Evolutionary conservation across 2,329 filamentous ascomycete species (phyloP).

Genomic region (Fusarium buharicum): DNA sequence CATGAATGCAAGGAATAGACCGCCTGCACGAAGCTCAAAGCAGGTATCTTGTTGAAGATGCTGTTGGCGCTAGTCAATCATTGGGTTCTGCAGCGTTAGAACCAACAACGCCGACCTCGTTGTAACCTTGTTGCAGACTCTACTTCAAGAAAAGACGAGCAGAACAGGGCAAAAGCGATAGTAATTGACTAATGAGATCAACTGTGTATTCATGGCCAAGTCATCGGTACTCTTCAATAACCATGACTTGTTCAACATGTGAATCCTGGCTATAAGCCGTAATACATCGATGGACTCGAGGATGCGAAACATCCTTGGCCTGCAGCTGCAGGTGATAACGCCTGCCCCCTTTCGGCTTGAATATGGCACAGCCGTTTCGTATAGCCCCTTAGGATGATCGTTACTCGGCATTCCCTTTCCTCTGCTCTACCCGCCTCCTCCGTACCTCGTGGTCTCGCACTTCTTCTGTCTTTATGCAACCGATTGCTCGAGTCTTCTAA

Average conservation of each 20-base stretch:
- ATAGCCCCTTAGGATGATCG: not conserved
- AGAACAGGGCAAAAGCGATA: not conserved
- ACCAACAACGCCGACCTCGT: slow-evolving; percentile 18
- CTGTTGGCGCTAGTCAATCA: slow-evolving; percentile 28
- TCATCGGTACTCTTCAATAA: too few species aligned
- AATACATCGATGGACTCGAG: not conserved
- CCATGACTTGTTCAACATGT: not conserved
- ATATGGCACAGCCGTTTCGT: not conserved
- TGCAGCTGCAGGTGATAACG: slow-evolving; percentile 12
- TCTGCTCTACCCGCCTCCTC: not conserved
- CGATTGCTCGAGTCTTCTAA: too few species aligned
- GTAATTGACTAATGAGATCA: too few species aligned
- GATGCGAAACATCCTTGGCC: not conserved
- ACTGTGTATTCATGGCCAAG: not conserved
- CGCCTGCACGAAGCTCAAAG: not conserved
- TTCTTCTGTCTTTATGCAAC: too few species aligned
- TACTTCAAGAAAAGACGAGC: not conserved
- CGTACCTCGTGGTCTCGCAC: not conserved
- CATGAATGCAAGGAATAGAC: not conserved
- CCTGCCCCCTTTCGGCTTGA: not conserved
- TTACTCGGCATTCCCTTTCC: not conserved
- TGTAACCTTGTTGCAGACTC: not conserved
- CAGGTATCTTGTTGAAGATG: slow-evolving; percentile 12
- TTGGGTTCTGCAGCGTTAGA: not conserved
- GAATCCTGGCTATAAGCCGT: not conserved